A percentile compares a stretch with the other conserved stretches of the same genome.
phyloP scores from a whole-genome alignment of 2,329 filamentous ascomycete genomes.

The Periglandula ipomoeae region DNA sequence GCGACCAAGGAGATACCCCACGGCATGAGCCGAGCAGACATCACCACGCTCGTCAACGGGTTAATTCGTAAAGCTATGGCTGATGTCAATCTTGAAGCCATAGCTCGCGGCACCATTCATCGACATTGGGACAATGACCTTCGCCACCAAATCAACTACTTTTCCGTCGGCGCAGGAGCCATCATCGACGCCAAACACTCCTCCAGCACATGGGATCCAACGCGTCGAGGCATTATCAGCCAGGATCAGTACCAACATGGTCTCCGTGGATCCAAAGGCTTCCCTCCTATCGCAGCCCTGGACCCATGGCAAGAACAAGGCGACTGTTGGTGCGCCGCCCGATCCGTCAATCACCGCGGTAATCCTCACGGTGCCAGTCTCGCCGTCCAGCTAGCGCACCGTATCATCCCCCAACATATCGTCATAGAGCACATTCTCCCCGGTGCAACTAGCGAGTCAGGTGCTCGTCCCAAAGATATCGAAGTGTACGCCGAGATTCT shows the following conservation, averaged over 20 bases:
- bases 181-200: slow-evolving; percentile 49
- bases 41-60: slow-evolving; percentile 30
- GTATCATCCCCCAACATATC: slow-evolving; percentile 57
- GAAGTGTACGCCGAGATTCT: slow-evolving; percentile 59
- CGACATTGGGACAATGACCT: slow-evolving; percentile 34
- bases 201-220: slow-evolving; percentile 45
- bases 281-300: slow-evolving; percentile 48
- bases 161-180: slow-evolving; percentile 57
- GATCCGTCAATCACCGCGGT: slow-evolving; percentile 28
- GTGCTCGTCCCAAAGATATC: slow-evolving; percentile 54
- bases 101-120: slow-evolving; percentile 37
- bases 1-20: slow-evolving; percentile 16
- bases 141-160: slow-evolving; percentile 60
- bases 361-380: slow-evolving; percentile 52
- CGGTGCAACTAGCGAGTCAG: slow-evolving; percentile 51
- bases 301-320: slow-evolving; percentile 64
- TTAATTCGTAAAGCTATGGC: slow-evolving; percentile 34
- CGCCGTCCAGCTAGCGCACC: slow-evolving; percentile 48
- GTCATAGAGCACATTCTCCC: slow-evolving; percentile 64
- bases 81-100: slow-evolving; percentile 36
- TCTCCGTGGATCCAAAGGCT: slow-evolving; percentile 9
- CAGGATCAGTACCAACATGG: slow-evolving; percentile 12
- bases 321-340: slow-evolving; percentile 76
- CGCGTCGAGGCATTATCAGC: slow-evolving; percentile 9
- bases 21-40: slow-evolving; percentile 31